These are phyloP conservation scores for Beta lomatogona DNA, from an alignment of 179 eudicot species.

Conservation along the genomic window DNA sequence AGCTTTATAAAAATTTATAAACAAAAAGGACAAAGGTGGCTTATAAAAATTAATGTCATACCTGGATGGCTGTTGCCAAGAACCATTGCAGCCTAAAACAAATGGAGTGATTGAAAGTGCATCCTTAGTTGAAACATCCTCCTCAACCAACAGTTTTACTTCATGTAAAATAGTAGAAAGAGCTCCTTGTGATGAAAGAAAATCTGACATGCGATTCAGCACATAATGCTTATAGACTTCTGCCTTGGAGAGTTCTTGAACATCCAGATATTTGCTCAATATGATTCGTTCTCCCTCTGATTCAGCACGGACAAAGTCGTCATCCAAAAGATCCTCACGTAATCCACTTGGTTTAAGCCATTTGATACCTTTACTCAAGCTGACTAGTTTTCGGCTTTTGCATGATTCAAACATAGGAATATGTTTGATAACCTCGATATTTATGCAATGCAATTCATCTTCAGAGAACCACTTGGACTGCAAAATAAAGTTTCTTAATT, in stretches of 20 bases:
- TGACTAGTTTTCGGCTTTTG: constrained; percentile 66
- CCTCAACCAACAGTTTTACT: constrained; percentile 66
- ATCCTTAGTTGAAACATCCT: constrained; percentile 65
- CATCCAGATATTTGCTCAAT: constrained; percentile 57
- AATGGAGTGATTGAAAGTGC: constrained; percentile 73
- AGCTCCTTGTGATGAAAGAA: constrained; percentile 60
- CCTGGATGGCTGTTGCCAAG: constrained; percentile 95
- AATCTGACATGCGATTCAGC: constrained; percentile 79
- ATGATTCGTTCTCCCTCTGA: constrained; percentile 86
- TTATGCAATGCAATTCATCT: constrained; percentile 51
- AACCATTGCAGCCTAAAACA: constrained; percentile 77
- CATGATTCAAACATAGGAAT: constrained; percentile 96
- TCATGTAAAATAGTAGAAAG: constrained; percentile 69
- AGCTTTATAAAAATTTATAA: neutral
- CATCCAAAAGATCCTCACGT: constrained; percentile 85
- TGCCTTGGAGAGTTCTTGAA: constrained; percentile 64
- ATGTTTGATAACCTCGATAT: constrained; percentile 61
- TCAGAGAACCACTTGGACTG: constrained; percentile 96
- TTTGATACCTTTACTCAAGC: constrained; percentile 63
- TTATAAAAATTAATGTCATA: constrained; percentile 25
- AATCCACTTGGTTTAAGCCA: constrained; percentile 85
- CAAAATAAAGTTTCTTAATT: constrained; percentile 88
- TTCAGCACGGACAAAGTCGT: constrained; percentile 81
- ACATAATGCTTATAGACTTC: constrained; percentile 84
- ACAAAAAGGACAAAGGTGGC: neutral